Percentiles rank a stretch among this genome's conserved stretches.
Evolutionary conservation across 176 grass and related monocot species (phyloP).

Genomic region (Oryza longistaminata): DNA sequence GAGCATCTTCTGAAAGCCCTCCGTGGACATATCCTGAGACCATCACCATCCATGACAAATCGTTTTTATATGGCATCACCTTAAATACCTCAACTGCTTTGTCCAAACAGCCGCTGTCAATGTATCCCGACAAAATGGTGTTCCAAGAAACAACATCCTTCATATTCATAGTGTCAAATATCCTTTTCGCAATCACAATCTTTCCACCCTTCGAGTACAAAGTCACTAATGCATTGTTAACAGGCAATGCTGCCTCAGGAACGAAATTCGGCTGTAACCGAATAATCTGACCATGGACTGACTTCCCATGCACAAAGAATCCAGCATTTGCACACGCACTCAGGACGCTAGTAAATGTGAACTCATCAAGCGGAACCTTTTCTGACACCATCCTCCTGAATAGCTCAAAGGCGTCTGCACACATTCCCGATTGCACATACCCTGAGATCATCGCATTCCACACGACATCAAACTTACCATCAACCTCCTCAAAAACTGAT

Average conservation of each 20-base stretch:
- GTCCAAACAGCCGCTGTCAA: slow-evolving; percentile 53
- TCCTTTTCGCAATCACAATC: slow-evolving; percentile 47
- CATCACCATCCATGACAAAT: slow-evolving; percentile 94
- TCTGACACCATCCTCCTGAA: slow-evolving; percentile 77
- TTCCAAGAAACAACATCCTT: slow-evolving; percentile 95
- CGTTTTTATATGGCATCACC: slow-evolving; percentile 72
- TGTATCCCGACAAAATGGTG: slow-evolving; percentile 74
- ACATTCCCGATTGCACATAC: slow-evolving; percentile 66
- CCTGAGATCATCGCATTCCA: slow-evolving; percentile 98
- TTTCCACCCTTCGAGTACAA: slow-evolving; percentile 70
- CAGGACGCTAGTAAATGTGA: slow-evolving; percentile 86
- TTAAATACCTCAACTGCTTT: slow-evolving; percentile 63
- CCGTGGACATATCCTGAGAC: slow-evolving; percentile 77
- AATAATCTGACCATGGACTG: slow-evolving; percentile 79
- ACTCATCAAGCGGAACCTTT: slow-evolving; percentile 64
- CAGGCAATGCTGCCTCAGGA: slow-evolving; percentile 61
- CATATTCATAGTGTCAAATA: slow-evolving; percentile 57
- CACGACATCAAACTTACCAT: slow-evolving; percentile 69
- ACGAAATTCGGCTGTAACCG: slow-evolving; percentile 54
- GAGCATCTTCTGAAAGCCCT: slow-evolving; percentile 64
- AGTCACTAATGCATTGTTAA: slow-evolving; percentile 81
- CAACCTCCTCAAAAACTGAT: slow-evolving; percentile 62
- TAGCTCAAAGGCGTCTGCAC: slow-evolving; percentile 61
- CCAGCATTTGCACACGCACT: slow-evolving; percentile 67
- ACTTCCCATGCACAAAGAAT: slow-evolving; percentile 66